Evolutionary conservation across 106 monocot genomes (phyloP).

Genomic region (Xerophyta viscosa): DNA sequence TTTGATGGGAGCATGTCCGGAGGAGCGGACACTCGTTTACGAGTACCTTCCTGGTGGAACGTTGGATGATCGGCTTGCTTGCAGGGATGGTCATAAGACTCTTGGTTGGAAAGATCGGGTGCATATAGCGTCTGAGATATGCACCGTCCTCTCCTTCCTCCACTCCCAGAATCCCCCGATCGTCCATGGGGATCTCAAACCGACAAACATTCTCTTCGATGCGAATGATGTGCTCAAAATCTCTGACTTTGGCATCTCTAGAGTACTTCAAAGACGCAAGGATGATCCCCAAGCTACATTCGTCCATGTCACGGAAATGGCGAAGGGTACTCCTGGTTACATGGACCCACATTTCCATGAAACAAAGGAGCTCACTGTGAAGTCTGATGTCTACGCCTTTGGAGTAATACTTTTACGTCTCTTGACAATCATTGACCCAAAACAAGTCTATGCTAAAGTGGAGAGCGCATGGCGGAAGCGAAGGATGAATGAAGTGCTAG

Average conservation of each 20-base stretch:
- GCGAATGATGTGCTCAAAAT: slow-evolving; percentile 27
- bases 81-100: slow-evolving; percentile 12
- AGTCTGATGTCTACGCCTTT: slow-evolving; percentile 11
- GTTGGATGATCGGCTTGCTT: slow-evolving; percentile 35
- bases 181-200: slow-evolving; percentile 27
- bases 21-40: slow-evolving; percentile 25
- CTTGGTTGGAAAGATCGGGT: slow-evolving; percentile 35
- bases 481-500: slow-evolving; percentile 3
- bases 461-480: neutral
- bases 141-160: slow-evolving; percentile 34
- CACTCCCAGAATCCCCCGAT: slow-evolving; percentile 21
- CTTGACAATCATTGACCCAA: slow-evolving; percentile 7
- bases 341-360: slow-evolving; percentile 41
- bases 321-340: slow-evolving; percentile 38
- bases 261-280: slow-evolving; percentile 12
- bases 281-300: slow-evolving; percentile 10
- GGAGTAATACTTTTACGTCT: too few species aligned
- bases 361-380: slow-evolving; percentile 1
- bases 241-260: slow-evolving; percentile 28
- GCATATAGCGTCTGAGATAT: slow-evolving; percentile 31
- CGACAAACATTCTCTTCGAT: too few species aligned
- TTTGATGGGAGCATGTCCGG: too few species aligned
- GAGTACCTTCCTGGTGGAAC: slow-evolving; percentile 43
- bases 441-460: neutral
- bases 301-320: slow-evolving; percentile 13